Base-by-base conservation (phyloP, 257 asterid genomes). In the Jaltomata sinuosa region DNA sequence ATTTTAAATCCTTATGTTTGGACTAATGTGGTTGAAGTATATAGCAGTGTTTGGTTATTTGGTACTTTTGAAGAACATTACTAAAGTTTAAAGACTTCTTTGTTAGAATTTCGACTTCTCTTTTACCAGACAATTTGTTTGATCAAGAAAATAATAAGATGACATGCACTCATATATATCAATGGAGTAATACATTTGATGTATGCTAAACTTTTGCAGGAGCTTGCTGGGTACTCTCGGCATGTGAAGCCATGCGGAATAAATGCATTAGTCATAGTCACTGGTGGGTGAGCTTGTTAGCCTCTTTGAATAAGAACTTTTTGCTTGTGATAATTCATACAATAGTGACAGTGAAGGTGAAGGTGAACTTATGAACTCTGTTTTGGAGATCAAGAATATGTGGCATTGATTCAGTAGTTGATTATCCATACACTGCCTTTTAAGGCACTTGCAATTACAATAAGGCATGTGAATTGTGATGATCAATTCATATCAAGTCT, bases 181-280 rank as follows among this genome's bases (percentile, higher is more conserved):
- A 50, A 1, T 50, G 21, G 55, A 50, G 21, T 50, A 14, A 50
- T 50, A 1, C 3, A 50, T 50, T 50, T 50, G 21, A 50, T 50
- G 12, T 49, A 4, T 55, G 14, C 42, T 12, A 11, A 40, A 55
- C 40, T 50, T 69, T 14, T 36, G 47, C 29, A 88, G 89, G 87
- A 81, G 77, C 87, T 82, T 81, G 86, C 38, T 88, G 85, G 90
- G 87, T 87, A 36, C 86, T 88, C 69, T 88, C 90, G 22, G 45
- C 87, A 36, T 53, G 83, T n/a, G 89, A 88, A 47, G 87, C 87
- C 42, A 52, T 86, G 19, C 84, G 64, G 91, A 84, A 49, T 59
- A 78, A 86, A 61, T 65, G 87, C 85, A 53, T 5, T 88, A 32
- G 36, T 32, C 36, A 32, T 32, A 72, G 77, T 68, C 52, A 82